A percentile compares a stretch with the other conserved stretches of the same genome.
Evolutionary conservation across 176 grass and related monocot genomes (phyloP).

Genomic region (Oryza brachyantha): DNA sequence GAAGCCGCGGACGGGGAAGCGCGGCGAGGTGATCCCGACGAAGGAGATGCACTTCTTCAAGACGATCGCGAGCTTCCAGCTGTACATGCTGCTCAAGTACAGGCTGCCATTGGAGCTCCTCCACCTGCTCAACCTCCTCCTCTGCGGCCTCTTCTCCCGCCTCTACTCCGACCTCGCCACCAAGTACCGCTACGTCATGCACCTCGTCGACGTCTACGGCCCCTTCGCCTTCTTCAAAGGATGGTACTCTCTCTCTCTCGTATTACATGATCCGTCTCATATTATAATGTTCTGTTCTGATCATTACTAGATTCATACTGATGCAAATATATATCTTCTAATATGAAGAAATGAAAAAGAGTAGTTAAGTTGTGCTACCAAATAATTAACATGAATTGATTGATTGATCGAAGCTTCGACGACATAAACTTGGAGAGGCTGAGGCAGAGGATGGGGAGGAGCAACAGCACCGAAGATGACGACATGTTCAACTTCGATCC

Average conservation of each 20-base stretch:
- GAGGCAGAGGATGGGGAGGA: constrained; percentile 36
- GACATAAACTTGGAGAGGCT: constrained; percentile 62
- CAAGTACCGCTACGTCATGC: constrained; percentile 58
- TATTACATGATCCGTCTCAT: too few species aligned
- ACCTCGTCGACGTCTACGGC: constrained; percentile 62
- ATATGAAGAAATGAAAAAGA: too few species aligned
- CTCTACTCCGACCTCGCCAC: constrained; percentile 46
- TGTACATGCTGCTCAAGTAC: constrained; percentile 68
- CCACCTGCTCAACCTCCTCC: constrained; percentile 43
- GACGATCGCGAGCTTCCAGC: constrained; percentile 40
- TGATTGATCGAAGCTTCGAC: constrained; percentile 39
- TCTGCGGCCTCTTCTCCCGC: constrained; percentile 32
- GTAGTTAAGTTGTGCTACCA: too few species aligned
- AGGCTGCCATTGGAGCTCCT: constrained; percentile 67
- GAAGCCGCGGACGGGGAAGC: constrained; percentile 60
- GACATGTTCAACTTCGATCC: constrained; percentile 49
- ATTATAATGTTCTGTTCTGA: too few species aligned
- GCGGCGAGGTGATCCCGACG: constrained; percentile 51
- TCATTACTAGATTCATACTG: too few species aligned
- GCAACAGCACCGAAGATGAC: constrained; percentile 12
- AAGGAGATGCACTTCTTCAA: constrained; percentile 56
- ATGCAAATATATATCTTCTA: too few species aligned
- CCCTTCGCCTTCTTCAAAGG: constrained; percentile 76
- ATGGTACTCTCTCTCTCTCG: too few species aligned
- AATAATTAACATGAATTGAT: background rate